Percentiles rank a stretch among this genome's conserved stretches.
Conservation (phyloP, 768 basidiomycete genomes). For the Clavaria fumosa region DNA sequence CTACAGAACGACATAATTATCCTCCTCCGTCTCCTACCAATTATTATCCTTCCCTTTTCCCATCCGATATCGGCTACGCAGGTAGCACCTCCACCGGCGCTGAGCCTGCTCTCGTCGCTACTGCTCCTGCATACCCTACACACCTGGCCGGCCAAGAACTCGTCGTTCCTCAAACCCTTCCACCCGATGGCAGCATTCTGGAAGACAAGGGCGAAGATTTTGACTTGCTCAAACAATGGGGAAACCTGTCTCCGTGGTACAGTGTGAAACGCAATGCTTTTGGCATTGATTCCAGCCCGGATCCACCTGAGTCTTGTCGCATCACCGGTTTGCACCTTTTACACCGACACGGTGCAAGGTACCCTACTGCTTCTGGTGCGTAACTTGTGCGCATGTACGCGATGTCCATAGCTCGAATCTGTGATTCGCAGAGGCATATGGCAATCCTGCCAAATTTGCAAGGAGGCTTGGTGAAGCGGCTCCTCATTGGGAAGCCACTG, state of each 20-base stretch:
- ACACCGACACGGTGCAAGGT: slow-evolving; percentile 70
- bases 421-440: slow-evolving; percentile 33
- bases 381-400: slow-evolving; percentile 7
- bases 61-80: slow-evolving; percentile 60
- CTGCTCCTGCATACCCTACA: slow-evolving; percentile 64
- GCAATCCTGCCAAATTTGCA: slow-evolving; percentile 45
- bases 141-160: slow-evolving; percentile 58
- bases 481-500: slow-evolving; percentile 46
- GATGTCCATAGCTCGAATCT: neutral
- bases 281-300: slow-evolving; percentile 58
- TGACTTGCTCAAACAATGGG: slow-evolving; percentile 65
- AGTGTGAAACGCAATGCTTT: slow-evolving; percentile 50
- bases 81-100: slow-evolving; percentile 71
- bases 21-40: slow-evolving; percentile 68
- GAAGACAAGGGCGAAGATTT: slow-evolving; percentile 26
- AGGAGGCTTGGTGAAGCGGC: slow-evolving; percentile 38
- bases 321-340: slow-evolving; percentile 65
- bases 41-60: slow-evolving; percentile 54
- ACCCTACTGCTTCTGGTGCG: slow-evolving; percentile 51
- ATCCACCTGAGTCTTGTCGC: slow-evolving; percentile 51
- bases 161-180: slow-evolving; percentile 31
- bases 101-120: slow-evolving; percentile 55
- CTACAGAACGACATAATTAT: slow-evolving; percentile 50
- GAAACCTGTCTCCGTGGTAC: slow-evolving; percentile 79
- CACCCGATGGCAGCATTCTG: slow-evolving; percentile 13